phyloP scores from a whole-genome alignment of 306 rosid species.

The Gastrolobium villosum region DNA sequence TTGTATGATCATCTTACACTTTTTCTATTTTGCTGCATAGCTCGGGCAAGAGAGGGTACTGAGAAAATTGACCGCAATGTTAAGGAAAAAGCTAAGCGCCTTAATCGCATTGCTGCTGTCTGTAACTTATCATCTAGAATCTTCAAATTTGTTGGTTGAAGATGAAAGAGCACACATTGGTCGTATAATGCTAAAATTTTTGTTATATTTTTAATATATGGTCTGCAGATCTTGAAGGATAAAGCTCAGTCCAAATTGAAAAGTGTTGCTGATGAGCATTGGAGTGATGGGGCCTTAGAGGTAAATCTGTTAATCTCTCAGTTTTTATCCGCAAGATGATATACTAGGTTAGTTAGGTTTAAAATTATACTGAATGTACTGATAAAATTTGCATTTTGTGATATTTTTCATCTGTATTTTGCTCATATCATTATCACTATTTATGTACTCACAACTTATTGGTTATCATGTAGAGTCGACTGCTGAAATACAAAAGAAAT shows the following conservation, averaged over 20 bases:
- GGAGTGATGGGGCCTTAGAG: constrained; percentile 99
- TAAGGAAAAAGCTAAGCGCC: constrained; percentile 83
- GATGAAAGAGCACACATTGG: constrained; percentile 39
- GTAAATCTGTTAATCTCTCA: constrained; percentile 53
- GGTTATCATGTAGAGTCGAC: background rate
- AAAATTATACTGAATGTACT: background rate
- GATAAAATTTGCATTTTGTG: constrained; percentile 4
- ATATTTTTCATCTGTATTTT: constrained; percentile 34
- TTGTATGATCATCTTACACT: constrained; percentile 37
- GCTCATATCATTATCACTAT: background rate
- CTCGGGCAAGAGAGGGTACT: constrained; percentile 92
- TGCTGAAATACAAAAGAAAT: constrained; percentile 14
- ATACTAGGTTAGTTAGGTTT: constrained; percentile 28
- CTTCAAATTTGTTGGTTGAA: constrained; percentile 31
- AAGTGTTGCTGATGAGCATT: constrained; percentile 92
- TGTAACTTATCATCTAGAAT: constrained; percentile 48
- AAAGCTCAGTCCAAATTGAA: constrained; percentile 83
- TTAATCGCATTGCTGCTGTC: constrained; percentile 77
- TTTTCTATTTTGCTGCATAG: constrained; percentile 58
- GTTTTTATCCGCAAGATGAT: constrained; percentile 26
- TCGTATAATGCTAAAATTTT: constrained; percentile 27
- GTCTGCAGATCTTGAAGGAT: constrained; percentile 77
- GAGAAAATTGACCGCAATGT: constrained; percentile 81
- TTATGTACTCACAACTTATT: constrained; percentile 8
- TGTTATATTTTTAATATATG: constrained; percentile 22